phyloP scores from a whole-genome alignment of 176 grass and related monocot genomes.

The Typha latifolia region DNA sequence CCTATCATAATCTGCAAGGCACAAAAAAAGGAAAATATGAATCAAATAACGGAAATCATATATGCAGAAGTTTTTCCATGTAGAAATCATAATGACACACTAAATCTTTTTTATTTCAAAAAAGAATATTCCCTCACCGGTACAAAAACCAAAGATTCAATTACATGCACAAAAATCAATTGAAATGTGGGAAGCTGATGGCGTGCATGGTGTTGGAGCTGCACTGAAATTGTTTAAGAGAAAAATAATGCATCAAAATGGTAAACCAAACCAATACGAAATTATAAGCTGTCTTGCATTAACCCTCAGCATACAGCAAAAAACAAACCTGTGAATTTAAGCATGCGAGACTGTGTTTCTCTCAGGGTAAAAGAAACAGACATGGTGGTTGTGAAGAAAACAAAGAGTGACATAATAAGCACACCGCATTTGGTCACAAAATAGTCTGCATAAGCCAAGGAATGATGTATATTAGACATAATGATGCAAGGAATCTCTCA shows the following conservation, averaged over 20 bases:
- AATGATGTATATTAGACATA: slow-evolving; percentile 25
- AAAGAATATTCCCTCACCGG: slow-evolving; percentile 47
- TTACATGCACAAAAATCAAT: slow-evolving; percentile 97
- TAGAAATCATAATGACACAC: not conserved
- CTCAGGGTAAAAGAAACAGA: slow-evolving; percentile 98
- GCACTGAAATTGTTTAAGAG: slow-evolving; percentile 63
- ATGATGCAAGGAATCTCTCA: slow-evolving; percentile 2
- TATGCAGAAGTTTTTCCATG: slow-evolving; percentile 11
- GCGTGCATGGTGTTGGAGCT: slow-evolving; percentile 97
- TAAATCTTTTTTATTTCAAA: not conserved
- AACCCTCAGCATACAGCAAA: slow-evolving; percentile 8
- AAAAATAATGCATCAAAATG: slow-evolving; percentile 12
- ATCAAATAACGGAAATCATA: slow-evolving; percentile 17
- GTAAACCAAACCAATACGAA: not conserved
- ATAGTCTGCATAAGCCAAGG: slow-evolving; percentile 59
- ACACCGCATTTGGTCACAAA: slow-evolving; percentile 95
- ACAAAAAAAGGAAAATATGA: slow-evolving; percentile 23
- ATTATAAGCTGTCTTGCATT: not conserved
- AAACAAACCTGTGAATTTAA: slow-evolving; percentile 86
- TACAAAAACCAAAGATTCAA: slow-evolving; percentile 98
- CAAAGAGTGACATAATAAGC: slow-evolving; percentile 98
- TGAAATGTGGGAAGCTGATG: slow-evolving; percentile 93
- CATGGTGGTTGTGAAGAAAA: slow-evolving; percentile 99
- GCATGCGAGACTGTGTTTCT: slow-evolving; percentile 97
- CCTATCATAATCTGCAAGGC: slow-evolving; percentile 96